Conservation (phyloP, 202 grass and related monocot genomes). For the Bolboschoenoplectus hybrid region DNA sequence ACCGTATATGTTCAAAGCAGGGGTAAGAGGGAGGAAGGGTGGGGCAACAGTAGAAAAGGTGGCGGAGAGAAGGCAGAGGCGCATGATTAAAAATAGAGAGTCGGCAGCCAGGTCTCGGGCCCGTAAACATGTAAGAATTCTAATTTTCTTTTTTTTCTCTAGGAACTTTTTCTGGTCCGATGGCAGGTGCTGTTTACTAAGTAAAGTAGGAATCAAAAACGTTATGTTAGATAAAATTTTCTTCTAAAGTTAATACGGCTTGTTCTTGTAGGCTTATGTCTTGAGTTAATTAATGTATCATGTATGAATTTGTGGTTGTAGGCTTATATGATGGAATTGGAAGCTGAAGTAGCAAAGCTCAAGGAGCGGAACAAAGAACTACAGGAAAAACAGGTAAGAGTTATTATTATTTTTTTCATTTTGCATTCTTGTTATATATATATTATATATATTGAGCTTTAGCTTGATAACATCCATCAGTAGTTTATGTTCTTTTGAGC, state of each 20-base stretch:
- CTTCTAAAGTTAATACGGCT: neutral
- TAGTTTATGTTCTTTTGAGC: neutral
- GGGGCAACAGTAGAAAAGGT: conserved; percentile 73
- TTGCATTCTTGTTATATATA: neutral
- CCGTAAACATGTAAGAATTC: conserved; percentile 69
- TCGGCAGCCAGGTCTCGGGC: conserved; percentile 78
- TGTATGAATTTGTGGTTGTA: conserved; percentile 32
- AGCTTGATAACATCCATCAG: neutral
- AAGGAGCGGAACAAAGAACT: conserved; percentile 80
- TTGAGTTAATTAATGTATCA: neutral
- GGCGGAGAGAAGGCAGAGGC: conserved; percentile 73
- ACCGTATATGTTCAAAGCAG: conserved; percentile 66
- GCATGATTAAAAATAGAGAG: conserved; percentile 99
- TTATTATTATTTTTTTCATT: neutral
- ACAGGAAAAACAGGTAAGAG: conserved; percentile 79
- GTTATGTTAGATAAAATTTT: conserved; percentile 13
- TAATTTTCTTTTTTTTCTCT: conserved; percentile 2
- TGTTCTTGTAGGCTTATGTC: neutral
- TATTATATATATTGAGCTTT: neutral
- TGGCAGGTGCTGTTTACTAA: neutral
- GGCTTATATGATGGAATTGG: conserved; percentile 93
- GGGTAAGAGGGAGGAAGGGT: conserved; percentile 68
- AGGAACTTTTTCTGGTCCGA: neutral
- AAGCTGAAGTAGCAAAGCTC: conserved; percentile 92
- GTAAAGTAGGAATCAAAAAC: neutral